Conservation (phyloP, 345 rosid genomes). For the Lepidium aucheri region DNA sequence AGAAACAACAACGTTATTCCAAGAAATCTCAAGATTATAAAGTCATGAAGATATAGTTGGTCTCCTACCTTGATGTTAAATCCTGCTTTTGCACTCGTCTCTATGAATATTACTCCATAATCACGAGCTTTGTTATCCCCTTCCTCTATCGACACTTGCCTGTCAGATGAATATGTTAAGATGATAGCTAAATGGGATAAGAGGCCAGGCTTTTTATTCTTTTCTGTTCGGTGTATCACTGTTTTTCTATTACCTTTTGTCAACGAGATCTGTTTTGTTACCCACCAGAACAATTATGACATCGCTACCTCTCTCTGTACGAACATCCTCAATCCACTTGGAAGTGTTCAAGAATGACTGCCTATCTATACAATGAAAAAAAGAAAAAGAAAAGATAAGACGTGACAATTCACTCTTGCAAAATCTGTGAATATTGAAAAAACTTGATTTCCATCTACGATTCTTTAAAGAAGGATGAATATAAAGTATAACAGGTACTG, state of each 20-base stretch:
- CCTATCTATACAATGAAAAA: conserved; percentile 41
- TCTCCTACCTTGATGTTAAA: conserved; percentile 76
- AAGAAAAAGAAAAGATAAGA: not conserved
- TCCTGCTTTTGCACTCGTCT: conserved; percentile 95
- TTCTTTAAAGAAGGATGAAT: not conserved
- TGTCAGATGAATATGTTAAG: conserved; percentile 22
- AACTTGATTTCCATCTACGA: not conserved
- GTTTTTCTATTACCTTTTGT: conserved; percentile 66
- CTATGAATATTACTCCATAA: conserved; percentile 79
- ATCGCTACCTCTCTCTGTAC: conserved; percentile 78
- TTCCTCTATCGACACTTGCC: conserved; percentile 96
- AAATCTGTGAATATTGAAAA: not conserved
- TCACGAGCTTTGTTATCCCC: conserved; percentile 86
- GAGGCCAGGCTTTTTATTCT: not conserved
- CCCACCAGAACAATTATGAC: conserved; percentile 88
- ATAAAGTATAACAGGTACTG: not conserved
- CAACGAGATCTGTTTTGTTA: conserved; percentile 89
- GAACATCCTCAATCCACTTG: conserved; percentile 93
- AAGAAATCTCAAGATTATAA: not conserved
- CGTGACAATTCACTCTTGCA: not conserved
- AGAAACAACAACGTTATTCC: not conserved
- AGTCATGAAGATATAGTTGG: not conserved
- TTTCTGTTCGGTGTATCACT: not conserved
- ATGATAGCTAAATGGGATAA: not conserved
- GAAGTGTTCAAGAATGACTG: conserved; percentile 84